Evolutionary conservation across 805 yeast species (phyloP), one percentile per base, ranked within the genome.

Genomic region (Yamadazyma takamatsuzukensis): DNA sequence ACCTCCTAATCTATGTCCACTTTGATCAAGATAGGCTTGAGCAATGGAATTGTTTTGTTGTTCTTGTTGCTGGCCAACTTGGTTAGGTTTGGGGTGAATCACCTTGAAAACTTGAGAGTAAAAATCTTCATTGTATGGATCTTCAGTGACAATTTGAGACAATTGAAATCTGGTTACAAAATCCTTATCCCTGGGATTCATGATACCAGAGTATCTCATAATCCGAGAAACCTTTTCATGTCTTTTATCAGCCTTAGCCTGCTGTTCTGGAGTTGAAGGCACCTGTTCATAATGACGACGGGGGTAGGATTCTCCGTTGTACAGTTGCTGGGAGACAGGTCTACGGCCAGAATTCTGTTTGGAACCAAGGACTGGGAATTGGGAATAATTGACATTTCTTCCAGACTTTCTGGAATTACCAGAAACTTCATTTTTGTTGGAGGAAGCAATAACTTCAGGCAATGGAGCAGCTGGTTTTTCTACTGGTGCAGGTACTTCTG

Each of bases 171-270:
- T 76, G 27, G 96, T 87, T 30, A 93, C 90, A 53, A 85, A 88
- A 61, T 90, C 96, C 64, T 89, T 89, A 59, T 93, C 98, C 64
- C 90, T 84, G 37, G 96, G 95, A 49, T 88, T 86, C 98, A 93
- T 93, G 43, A 93, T 77, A 43, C 97, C 97, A 18, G 93, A 83
- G 64, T 81, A 86, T 51, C 77, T 79, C 53, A 83, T 71, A 48
- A 87, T 84, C 43, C 82, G 72, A 29, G 78, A 72, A 31, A 83
- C 88, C 54, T 84, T 83, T 39, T 79, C 80, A 43, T 80, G 86
- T 64, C 93, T 80, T 29, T 65, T 67, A 35, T 78, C 72, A 35
- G 78, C 66, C 45, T 77, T 72, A 43, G 76, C 80, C 54, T 80
- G 80, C 52, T 83, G 89, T 49, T 82, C 90, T 6, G 83, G 84